Percentiles rank a stretch among this genome's conserved stretches.
These are phyloP conservation scores for Fraxinus pennsylvanica DNA, from an alignment of 257 asterid species.

Conservation along the genomic window DNA sequence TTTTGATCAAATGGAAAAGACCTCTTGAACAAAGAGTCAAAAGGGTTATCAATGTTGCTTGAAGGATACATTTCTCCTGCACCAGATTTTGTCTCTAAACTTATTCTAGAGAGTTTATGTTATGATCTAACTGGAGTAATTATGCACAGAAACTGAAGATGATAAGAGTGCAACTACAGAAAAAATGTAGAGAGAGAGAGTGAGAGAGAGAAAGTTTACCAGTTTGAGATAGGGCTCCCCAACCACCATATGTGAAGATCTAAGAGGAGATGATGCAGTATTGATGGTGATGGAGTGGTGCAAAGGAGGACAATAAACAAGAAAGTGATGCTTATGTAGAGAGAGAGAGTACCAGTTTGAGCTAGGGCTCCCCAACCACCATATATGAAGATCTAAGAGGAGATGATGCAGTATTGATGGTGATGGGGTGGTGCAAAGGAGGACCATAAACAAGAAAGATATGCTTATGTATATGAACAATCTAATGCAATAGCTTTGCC, in stretches of 20 bases:
- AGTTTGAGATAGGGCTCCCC: background rate
- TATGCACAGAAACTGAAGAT: background rate
- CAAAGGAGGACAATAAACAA: background rate
- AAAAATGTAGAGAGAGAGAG: background rate
- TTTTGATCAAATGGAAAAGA: slow-evolving; percentile 31
- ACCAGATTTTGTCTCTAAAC: background rate
- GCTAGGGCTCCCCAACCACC: background rate
- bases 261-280: background rate
- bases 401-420: background rate
- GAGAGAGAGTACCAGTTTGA: background rate
- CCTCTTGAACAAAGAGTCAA: slow-evolving; percentile 30
- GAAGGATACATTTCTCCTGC: slow-evolving; percentile 34
- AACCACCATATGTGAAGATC: background rate
- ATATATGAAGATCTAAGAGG: background rate
- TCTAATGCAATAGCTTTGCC: slow-evolving; percentile 3
- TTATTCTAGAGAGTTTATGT: background rate
- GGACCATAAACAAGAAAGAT: background rate
- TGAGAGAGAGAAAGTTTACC: background rate
- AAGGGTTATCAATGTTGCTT: slow-evolving; percentile 31
- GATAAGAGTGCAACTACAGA: background rate
- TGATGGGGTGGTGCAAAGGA: background rate
- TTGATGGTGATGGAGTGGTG: background rate
- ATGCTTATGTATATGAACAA: background rate
- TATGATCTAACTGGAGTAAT: background rate
- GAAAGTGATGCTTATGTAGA: background rate